Evolutionary conservation across 768 basidiomycete species (phyloP), one percentile per base, ranked within the genome.

Genomic region (Serendipita sp.): DNA sequence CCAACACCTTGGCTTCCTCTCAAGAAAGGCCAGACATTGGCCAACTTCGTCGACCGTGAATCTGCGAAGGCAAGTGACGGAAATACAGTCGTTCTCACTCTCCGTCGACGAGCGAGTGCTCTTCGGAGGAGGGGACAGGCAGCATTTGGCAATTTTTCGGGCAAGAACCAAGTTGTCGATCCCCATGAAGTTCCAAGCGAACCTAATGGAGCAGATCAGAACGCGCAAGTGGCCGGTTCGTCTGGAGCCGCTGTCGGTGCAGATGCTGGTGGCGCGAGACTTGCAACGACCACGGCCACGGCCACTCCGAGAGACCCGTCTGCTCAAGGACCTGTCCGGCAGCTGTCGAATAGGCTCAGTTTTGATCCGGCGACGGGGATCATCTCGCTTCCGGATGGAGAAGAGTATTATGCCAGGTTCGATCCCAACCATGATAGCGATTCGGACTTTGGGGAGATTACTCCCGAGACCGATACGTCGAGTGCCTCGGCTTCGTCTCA

Each of bases 1-100:
- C 95, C 95, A 2, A 84, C 87, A 65, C 94, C 95, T 0, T 98
- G 95, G 95, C 80, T 97, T 2, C 94, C 94, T 1, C 75, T 92
- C 62, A 91, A 89, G 75, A 89, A 85, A 70, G 87, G 84, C 0
- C 87, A 91, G 70, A 81, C 81, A 0, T 78, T 88, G 2, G 83
- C 85, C 23, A 91, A 91, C 67, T 69, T 74, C 18, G 46, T 43
- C 66, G 63, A 64, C 67, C 36, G 69, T 68, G 3, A 69, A 69
- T 10, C 45, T 70, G 62, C 70, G 66, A 65, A 62, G 69, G 62
- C 60, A 68, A 36, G 44, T 70, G 40, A 70, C 69, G 63, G 63
- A 69, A 64, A 87, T 64, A 85, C 88, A 2, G 87, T 92, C 33
- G 88, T 93, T 1, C 79, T 93, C 29, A 91, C 88, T 3, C 78